These are phyloP conservation scores for Lasiodiplodia theobromae DNA, from an alignment of 2,329 filamentous ascomycete genomes.

Conservation along the genomic window DNA sequence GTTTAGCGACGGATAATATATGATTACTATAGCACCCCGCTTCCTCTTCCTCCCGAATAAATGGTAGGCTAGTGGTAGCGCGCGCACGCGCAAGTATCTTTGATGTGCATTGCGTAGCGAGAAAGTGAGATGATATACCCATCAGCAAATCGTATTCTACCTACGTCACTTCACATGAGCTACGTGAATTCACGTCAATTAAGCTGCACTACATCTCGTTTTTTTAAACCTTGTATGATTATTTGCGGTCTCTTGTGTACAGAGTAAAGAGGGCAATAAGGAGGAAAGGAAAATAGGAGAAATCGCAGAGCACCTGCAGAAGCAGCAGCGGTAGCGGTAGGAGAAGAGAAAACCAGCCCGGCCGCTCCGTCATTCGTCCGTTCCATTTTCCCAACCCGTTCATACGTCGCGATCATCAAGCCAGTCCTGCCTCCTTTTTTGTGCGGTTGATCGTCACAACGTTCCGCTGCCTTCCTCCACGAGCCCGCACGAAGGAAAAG, in stretches of 20 bases:
- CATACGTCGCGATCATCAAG: constrained; percentile 13
- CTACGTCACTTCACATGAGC: background rate
- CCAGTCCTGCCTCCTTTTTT: background rate
- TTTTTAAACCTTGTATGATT: constrained; percentile 23
- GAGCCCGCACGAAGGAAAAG: constrained; percentile 1
- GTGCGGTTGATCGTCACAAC: constrained; percentile 17
- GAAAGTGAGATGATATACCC: background rate
- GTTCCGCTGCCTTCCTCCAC: constrained; percentile 9
- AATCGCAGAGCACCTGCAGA: constrained; percentile 13
- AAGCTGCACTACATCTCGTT: background rate
- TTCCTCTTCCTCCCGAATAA: background rate
- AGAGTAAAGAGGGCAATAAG: constrained; percentile 10
- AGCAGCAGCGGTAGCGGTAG: constrained; percentile 5
- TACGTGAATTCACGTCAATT: background rate
- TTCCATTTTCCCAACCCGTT: background rate
- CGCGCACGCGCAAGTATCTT: background rate
- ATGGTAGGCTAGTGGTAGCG: background rate
- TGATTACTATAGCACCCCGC: background rate
- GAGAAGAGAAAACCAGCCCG: constrained; percentile 5
- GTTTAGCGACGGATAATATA: background rate
- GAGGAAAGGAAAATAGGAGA: constrained; percentile 17
- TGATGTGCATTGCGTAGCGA: background rate
- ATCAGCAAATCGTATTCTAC: background rate
- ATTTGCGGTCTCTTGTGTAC: constrained; percentile 25
- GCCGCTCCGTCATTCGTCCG: constrained; percentile 6